phyloP scores from a whole-genome alignment of 257 asterid genomes.

The Salvia splendens region DNA sequence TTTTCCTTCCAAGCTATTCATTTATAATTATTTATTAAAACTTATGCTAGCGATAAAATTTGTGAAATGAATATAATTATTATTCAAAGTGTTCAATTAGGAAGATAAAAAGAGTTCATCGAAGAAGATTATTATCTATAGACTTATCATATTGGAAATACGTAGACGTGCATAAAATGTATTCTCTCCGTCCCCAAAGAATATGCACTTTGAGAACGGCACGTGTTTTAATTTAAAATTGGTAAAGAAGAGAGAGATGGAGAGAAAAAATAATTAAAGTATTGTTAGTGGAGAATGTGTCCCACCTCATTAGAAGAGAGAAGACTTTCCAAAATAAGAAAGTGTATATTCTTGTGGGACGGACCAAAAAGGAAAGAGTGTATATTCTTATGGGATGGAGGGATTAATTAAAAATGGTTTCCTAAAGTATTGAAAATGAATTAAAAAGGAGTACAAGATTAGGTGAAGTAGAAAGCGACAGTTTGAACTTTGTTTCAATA shows the following conservation, averaged over 20 bases:
- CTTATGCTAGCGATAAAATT: background rate
- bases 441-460: background rate
- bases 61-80: background rate
- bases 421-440: background rate
- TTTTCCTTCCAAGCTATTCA: background rate
- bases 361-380: too few species aligned
- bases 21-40: background rate
- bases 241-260: too few species aligned
- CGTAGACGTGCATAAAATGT: background rate
- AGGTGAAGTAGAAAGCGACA: conserved; percentile 21
- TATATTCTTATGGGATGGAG: too few species aligned
- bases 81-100: background rate
- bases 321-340: too few species aligned
- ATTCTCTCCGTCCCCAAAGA: too few species aligned
- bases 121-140: background rate
- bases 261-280: too few species aligned
- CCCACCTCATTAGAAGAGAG: too few species aligned
- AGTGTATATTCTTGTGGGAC: too few species aligned
- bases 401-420: background rate
- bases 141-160: background rate
- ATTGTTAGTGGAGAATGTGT: too few species aligned
- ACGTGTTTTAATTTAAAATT: too few species aligned
- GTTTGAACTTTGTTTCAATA: background rate
- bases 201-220: too few species aligned
- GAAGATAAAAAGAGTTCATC: background rate